phyloP scores from a whole-genome alignment of 2,329 filamentous ascomycete genomes.

The Ophiosphaerella herpotricha region DNA sequence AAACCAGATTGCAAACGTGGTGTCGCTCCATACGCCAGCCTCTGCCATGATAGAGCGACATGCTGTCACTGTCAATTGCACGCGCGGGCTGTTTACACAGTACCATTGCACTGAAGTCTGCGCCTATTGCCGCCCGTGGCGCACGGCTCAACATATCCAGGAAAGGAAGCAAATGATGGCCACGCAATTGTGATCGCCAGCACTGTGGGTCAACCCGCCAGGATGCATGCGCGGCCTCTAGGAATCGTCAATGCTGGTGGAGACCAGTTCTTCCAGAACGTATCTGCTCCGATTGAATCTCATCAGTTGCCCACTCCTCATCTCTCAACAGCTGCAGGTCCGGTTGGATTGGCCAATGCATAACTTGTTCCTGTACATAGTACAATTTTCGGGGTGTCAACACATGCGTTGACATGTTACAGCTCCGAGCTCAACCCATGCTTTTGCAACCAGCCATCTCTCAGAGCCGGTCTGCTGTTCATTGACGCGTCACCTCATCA shows the following conservation, averaged over 20 bases:
- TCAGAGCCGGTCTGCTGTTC: too few species aligned
- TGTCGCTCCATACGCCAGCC: conserved; percentile 19
- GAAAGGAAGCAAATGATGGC: conserved; percentile 14
- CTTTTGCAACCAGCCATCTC: too few species aligned
- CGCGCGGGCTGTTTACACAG: neutral
- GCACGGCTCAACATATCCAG: conserved; percentile 3
- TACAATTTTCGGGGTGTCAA: neutral
- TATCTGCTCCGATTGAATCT: conserved; percentile 20
- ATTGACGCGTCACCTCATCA: neutral
- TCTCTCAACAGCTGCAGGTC: conserved; percentile 20
- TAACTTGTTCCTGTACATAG: neutral
- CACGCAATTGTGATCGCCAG: conserved; percentile 39
- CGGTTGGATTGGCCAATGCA: conserved; percentile 7
- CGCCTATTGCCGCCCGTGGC: neutral
- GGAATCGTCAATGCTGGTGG: conserved; percentile 27
- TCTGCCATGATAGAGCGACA: conserved; percentile 14
- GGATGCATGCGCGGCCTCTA: conserved; percentile 23
- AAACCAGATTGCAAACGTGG: conserved; percentile 22
- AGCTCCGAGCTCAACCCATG: neutral
- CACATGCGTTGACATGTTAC: neutral
- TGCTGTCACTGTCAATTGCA: conserved; percentile 11
- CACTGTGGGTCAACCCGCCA: conserved; percentile 15
- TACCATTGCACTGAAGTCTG: neutral
- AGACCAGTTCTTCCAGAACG: conserved; percentile 30
- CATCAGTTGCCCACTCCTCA: conserved; percentile 16